Conservation (phyloP, 2,329 filamentous ascomycete species). For the Colletotrichum siamense region DNA sequence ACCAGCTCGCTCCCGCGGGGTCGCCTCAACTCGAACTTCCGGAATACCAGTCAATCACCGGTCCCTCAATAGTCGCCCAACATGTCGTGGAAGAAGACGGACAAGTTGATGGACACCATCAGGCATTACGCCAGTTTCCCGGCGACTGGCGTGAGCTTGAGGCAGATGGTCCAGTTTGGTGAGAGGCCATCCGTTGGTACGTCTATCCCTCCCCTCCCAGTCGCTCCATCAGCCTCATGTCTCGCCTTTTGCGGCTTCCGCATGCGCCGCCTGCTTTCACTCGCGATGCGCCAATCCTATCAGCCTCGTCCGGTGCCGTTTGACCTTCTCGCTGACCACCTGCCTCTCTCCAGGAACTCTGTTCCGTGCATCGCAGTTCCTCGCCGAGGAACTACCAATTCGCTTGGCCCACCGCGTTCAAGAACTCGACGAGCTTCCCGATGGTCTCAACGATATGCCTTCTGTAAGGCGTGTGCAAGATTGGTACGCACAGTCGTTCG, state of each 20-base stretch:
- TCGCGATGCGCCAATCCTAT: neutral
- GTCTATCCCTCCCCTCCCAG: conserved; percentile 30
- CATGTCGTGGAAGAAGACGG: conserved; percentile 95
- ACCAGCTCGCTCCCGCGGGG: conserved; percentile 22
- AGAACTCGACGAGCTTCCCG: conserved; percentile 88
- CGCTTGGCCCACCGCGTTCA: conserved; percentile 95
- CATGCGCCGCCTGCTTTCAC: neutral
- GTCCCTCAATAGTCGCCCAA: conserved; percentile 35
- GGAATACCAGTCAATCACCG: conserved; percentile 4
- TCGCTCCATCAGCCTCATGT: conserved; percentile 9
- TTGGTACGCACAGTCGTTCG: conserved; percentile 99
- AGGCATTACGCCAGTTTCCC: conserved; percentile 96
- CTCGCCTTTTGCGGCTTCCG: neutral
- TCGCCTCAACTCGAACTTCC: conserved; percentile 15
- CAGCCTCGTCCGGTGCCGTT: neutral
- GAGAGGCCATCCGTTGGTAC: conserved; percentile 89
- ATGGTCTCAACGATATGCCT: conserved; percentile 97
- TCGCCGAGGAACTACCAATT: conserved; percentile 97
- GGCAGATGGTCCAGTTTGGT: conserved; percentile 99
- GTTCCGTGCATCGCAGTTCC: conserved; percentile 96
- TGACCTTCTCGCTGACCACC: neutral
- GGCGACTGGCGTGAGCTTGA: conserved; percentile 91
- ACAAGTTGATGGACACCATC: conserved; percentile 95
- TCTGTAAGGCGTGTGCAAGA: conserved; percentile 94
- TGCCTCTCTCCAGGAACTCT: conserved; percentile 73